phyloP scores from a whole-genome alignment of 2,329 filamentous ascomycete species.

The Graphium sp. region DNA sequence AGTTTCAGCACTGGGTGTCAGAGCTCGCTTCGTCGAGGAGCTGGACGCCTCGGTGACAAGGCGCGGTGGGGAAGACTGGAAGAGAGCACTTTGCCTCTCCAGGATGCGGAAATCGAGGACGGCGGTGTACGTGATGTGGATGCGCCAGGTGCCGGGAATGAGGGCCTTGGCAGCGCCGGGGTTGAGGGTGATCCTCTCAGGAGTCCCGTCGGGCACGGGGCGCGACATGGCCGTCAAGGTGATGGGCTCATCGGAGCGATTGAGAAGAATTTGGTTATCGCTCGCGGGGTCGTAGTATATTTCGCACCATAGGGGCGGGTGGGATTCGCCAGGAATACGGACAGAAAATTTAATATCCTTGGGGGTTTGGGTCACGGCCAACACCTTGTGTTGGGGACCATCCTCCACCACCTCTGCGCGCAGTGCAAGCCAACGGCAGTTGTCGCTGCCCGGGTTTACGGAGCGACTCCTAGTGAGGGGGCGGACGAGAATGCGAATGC shows the following conservation, averaged over 20 bases:
- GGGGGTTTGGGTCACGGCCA: constrained; percentile 42
- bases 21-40: constrained; percentile 32
- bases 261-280: constrained; percentile 39
- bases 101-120: constrained; percentile 41
- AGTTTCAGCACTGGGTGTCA: too few relatives aligned
- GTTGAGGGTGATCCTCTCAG: constrained; percentile 15
- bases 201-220: background rate
- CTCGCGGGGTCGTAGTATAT: constrained; percentile 42
- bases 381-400: constrained; percentile 29
- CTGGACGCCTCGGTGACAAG: constrained; percentile 19
- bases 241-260: constrained; percentile 36
- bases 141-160: constrained; percentile 38
- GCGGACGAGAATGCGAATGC: constrained; percentile 39
- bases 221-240: constrained; percentile 14
- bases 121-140: constrained; percentile 27
- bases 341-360: constrained; percentile 44
- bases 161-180: constrained; percentile 27
- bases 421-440: constrained; percentile 38
- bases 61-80: constrained; percentile 15
- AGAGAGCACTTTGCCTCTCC: constrained; percentile 30
- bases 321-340: constrained; percentile 30
- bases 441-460: constrained; percentile 37
- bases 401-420: constrained; percentile 34
- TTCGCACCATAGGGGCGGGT: constrained; percentile 39
- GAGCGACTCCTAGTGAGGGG: constrained; percentile 35